Evolutionary conservation across 228 moss, liverwort and hornwort species (phyloP), one percentile per base, ranked within the genome.

Genomic region (Sphagnum magellanicum): DNA sequence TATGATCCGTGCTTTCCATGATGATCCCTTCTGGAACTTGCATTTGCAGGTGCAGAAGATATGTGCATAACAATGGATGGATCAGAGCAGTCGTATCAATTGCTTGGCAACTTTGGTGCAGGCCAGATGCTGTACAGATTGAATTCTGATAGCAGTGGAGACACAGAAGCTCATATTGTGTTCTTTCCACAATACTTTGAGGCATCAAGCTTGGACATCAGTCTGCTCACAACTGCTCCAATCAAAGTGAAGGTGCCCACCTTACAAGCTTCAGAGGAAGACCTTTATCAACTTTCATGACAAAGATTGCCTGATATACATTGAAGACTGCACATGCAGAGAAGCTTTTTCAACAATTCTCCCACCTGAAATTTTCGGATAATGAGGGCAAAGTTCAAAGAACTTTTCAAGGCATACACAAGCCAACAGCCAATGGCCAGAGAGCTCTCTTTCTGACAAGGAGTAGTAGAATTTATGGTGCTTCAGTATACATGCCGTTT

Each of bases 51-150:
- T 72, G 85, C 90, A 61, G 97, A 87, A 67, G 87, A 90, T 58
- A 78, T 88, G 50, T 97, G 97, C 79, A 85, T 84, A 57, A 84
- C 90, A 46, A 87, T 98, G 93, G 97, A 98, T 72, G 97, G 93
- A 51, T 98, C 97, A 16, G 97, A 93, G 70, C 80, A 85, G 57
- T 93, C 91, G 1, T 93, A 93, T 72, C 85, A 78, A 71, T 77
- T 98, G 73, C 84, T 98, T 0, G 97, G 93, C 47, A 90, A 98
- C 69, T 98, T 97, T 51, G 97, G 91, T 57, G 91, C 93, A 4
- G 93, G 97, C 61, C 76, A 90, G 73, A 65, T 61, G 62, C 78
- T 97, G 16, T 97, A 90, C 76, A 84, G 71, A 72, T 70, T 81
- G 70, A 79, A 73, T 72, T 50, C 55, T 32, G 69, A 75, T 49